Conservation (phyloP, 108 stramenopile species). For the Cyclotella choctawhatcheeana region DNA sequence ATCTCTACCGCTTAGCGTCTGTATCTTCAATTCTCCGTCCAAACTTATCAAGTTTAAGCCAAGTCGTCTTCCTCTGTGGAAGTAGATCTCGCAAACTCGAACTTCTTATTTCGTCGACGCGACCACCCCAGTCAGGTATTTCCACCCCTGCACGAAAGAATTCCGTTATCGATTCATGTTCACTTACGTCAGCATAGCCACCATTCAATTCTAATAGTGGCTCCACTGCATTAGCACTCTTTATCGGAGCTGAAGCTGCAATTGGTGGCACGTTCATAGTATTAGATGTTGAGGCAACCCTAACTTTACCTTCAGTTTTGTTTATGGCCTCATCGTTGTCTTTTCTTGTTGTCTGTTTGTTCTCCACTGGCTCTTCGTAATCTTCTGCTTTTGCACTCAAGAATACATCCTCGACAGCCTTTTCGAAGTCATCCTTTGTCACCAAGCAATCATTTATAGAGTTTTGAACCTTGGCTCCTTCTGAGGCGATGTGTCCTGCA, state of each 20-base stretch:
- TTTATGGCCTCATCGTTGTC: neutral
- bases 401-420: conserved; percentile 74
- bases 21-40: conserved; percentile 20
- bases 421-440: conserved; percentile 66
- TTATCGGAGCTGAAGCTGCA: neutral
- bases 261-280: too few relatives aligned
- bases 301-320: too few relatives aligned
- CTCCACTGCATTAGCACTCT: conserved; percentile 1
- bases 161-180: conserved; percentile 5
- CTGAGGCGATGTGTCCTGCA: conserved; percentile 38
- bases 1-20: neutral
- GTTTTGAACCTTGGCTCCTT: conserved; percentile 15
- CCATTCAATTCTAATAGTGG: neutral
- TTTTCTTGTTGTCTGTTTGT: neutral
- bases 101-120: neutral
- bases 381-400: conserved; percentile 25
- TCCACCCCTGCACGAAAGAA: conserved; percentile 5
- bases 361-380: neutral
- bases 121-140: neutral
- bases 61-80: conserved; percentile 1
- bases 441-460: conserved; percentile 75
- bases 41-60: conserved; percentile 13
- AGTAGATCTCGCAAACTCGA: neutral
- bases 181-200: neutral
- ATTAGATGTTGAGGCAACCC: too few relatives aligned